Base-by-base conservation (phyloP, 1,139 yeast genomes). In the Geotrichum fermentans region DNA sequence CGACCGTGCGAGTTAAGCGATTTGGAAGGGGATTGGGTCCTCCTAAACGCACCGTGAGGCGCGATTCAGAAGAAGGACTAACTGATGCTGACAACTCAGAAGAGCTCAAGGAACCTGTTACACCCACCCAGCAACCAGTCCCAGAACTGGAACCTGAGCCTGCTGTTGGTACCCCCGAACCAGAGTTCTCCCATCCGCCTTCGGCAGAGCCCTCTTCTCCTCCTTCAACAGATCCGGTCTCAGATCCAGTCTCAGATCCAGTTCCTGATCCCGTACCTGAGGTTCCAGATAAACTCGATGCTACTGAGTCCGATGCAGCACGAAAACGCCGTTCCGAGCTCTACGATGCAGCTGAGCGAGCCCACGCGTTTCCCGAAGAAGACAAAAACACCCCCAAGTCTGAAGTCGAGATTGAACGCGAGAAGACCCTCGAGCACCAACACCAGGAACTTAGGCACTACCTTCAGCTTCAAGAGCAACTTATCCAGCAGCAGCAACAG, bases 1-100 rank as follows among this genome's bases (percentile, higher is more conserved):
- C 54, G 13, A 47, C 57, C 14, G 34, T 51, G n/a, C 49, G 58
- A 6, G 40, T 48, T 8, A 47, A 55, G 24, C 37, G 59, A 24
- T 43, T 56, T 28, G 58, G 58, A 16, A 34, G 53, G 11, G 48
- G 52, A 3, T 42, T 55, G 20, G 58, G 59, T 14, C 58, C 58
- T 10, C 58, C 58, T 6, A 49, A 53, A 45, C 47, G 58, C 7
- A 35, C 43, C 5, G 34, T 42, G 10, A 40, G 44, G 13, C 28
- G 44, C 11, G 56, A 52, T 11, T 52, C 45, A 20, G 53, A 43
- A 18, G 53, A 50, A 14, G 44, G 26, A 11, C 14, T 43, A 13
- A 34, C 50, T 3, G 38, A 33, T 21, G 37, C 26, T n/a, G 38
- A 37, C 13, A 32, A 8, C 21, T 40, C 50, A 8, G 46, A 43